Conservation (phyloP, 257 asterid genomes). For the Ajuga chamaepitys region DNA sequence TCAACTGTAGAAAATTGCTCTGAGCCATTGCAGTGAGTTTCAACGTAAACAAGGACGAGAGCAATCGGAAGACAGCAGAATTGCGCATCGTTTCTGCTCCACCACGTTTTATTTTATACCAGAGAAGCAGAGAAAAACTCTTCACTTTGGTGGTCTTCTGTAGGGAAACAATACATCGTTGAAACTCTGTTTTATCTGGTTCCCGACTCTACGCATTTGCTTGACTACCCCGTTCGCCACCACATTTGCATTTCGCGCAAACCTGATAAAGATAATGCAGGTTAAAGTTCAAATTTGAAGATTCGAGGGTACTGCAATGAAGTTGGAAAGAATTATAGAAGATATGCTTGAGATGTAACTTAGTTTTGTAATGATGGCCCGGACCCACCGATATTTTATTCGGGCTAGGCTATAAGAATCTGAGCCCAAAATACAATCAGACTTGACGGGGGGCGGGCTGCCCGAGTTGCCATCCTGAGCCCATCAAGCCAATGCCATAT, state of each 20-base stretch:
- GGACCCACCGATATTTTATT: too few relatives aligned
- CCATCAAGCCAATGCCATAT: too few relatives aligned
- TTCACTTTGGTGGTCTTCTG: constrained; percentile 61
- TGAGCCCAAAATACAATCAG: too few relatives aligned
- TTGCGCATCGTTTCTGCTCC: constrained; percentile 6
- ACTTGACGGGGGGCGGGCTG: too few relatives aligned
- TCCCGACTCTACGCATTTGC: constrained; percentile 62
- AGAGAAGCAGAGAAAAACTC: not conserved
- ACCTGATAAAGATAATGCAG: constrained; percentile 30
- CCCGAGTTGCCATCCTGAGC: too few relatives aligned
- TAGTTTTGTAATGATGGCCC: too few relatives aligned
- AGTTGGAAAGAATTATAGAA: too few relatives aligned
- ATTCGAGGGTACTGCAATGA: not conserved
- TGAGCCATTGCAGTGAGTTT: not conserved
- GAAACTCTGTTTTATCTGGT: constrained; percentile 51
- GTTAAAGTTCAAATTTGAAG: not conserved
- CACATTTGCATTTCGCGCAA: constrained; percentile 62
- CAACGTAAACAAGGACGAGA: not conserved
- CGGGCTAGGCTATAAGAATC: too few relatives aligned
- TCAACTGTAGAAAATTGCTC: not conserved
- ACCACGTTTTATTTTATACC: constrained; percentile 5
- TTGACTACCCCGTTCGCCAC: constrained; percentile 79
- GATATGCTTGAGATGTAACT: too few relatives aligned
- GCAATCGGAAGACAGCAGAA: not conserved
- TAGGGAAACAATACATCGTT: constrained; percentile 59